Conservation (phyloP, 176 grass and related monocot species). For the Hyparrhenia diplandra region DNA sequence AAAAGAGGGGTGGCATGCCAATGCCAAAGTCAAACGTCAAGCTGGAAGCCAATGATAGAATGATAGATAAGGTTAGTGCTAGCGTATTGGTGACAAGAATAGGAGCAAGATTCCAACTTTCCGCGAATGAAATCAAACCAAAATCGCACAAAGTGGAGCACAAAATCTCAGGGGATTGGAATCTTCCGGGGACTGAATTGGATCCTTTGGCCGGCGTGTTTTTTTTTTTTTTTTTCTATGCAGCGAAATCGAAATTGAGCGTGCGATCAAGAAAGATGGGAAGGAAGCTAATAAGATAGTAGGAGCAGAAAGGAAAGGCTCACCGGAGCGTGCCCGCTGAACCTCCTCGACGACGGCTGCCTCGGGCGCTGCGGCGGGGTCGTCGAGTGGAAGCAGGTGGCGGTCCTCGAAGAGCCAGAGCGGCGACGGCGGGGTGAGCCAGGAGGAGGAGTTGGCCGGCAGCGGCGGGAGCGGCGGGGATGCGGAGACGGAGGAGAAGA, state of each 20-base stretch:
- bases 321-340: slow-evolving; percentile 44
- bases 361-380: slow-evolving; percentile 4
- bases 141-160: slow-evolving; percentile 1
- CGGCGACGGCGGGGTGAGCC: slow-evolving; percentile 53
- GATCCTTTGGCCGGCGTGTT: background rate
- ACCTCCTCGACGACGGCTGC: slow-evolving; percentile 31
- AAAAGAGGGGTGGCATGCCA: background rate
- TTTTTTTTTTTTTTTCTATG: background rate
- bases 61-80: background rate
- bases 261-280: background rate
- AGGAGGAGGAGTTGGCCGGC: slow-evolving; percentile 21
- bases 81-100: slow-evolving; percentile 9
- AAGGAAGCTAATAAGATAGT: background rate
- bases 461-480: slow-evolving; percentile 33
- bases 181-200: background rate
- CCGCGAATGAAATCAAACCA: background rate
- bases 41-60: background rate
- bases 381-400: slow-evolving; percentile 30
- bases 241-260: background rate
- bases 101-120: slow-evolving; percentile 33
- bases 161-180: slow-evolving; percentile 14
- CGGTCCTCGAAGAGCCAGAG: slow-evolving; percentile 72
- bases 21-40: slow-evolving; percentile 39
- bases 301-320: background rate
- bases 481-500: slow-evolving; percentile 43